phyloP scores from a whole-genome alignment of 2,329 filamentous ascomycete genomes.

The Neobulgaria alba region DNA sequence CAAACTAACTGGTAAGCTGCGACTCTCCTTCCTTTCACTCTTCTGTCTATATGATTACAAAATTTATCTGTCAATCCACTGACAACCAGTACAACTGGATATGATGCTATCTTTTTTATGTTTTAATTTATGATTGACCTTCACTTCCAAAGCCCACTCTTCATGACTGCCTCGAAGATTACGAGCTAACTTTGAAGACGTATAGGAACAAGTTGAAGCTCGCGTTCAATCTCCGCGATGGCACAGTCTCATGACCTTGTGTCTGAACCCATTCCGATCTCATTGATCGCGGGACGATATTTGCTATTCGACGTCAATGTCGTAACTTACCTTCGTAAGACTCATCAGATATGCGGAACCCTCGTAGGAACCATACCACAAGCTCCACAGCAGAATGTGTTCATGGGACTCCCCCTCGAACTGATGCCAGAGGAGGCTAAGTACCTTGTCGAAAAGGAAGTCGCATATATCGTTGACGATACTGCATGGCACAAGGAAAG shows the following conservation, averaged over 20 bases:
- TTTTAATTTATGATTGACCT: constrained; percentile 38
- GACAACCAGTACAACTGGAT: constrained; percentile 39
- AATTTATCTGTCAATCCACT: constrained; percentile 77
- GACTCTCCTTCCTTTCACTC: constrained; percentile 1
- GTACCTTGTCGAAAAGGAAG: constrained; percentile 66
- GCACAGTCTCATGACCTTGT: constrained; percentile 12
- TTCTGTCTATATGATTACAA: constrained; percentile 52
- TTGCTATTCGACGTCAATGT: constrained; percentile 82
- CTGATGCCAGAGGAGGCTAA: constrained; percentile 85
- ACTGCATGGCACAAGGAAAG: constrained; percentile 57
- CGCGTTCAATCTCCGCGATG: constrained; percentile 9
- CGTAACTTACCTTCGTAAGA: constrained; percentile 67
- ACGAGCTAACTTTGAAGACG: constrained; percentile 1
- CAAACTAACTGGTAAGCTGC: constrained; percentile 16
- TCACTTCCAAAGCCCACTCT: constrained; percentile 1
- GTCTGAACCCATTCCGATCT: constrained; percentile 64
- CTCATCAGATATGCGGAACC: constrained; percentile 78
- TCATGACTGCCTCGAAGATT: background rate
- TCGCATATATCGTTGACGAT: constrained; percentile 77
- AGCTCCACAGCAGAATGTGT: constrained; percentile 89
- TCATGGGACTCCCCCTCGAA: constrained; percentile 80
- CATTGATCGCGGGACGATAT: constrained; percentile 70
- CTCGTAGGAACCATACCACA: constrained; percentile 84
- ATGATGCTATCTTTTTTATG: constrained; percentile 44
- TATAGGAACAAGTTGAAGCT: constrained; percentile 1